Percentiles rank a stretch among this genome's conserved stretches.
These are phyloP conservation scores for Gossypium herbaceum DNA, from an alignment of 345 rosid genomes.

Conservation along the genomic window DNA sequence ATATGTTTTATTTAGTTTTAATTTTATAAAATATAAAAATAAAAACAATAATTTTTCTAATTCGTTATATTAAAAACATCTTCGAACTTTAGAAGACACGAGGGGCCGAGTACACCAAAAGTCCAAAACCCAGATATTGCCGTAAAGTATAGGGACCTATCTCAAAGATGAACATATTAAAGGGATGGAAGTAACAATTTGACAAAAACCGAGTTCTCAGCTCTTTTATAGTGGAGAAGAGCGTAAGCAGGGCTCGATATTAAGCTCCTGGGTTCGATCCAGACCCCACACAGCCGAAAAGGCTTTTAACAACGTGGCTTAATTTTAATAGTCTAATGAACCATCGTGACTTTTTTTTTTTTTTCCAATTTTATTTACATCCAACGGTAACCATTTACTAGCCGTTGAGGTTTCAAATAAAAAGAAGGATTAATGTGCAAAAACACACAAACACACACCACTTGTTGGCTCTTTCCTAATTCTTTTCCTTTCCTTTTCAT, in stretches of 20 bases:
- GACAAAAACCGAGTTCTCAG: neutral
- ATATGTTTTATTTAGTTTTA: no score
- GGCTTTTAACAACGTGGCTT: neutral
- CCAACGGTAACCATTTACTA: conserved; percentile 8
- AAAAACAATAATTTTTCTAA: no score
- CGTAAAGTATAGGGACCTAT: no score
- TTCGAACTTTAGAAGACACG: no score
- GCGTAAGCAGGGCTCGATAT: neutral
- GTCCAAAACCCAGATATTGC: no score
- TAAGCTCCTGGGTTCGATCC: neutral
- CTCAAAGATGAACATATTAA: no score
- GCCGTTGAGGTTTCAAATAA: conserved; percentile 10
- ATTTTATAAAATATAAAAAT: no score
- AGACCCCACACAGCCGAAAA: neutral
- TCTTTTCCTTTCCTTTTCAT: conserved; percentile 5
- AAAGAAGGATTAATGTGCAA: neutral
- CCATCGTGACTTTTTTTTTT: neutral
- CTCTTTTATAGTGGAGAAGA: neutral
- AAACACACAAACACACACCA: neutral
- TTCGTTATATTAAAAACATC: no score
- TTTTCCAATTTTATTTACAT: neutral
- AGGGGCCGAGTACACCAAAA: no score
- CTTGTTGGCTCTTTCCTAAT: neutral
- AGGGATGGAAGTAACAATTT: neutral
- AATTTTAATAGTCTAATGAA: neutral